Evolutionary conservation across 345 rosid species (phyloP), one percentile per base, ranked within the genome.

Genomic region (Boechera stricta): DNA sequence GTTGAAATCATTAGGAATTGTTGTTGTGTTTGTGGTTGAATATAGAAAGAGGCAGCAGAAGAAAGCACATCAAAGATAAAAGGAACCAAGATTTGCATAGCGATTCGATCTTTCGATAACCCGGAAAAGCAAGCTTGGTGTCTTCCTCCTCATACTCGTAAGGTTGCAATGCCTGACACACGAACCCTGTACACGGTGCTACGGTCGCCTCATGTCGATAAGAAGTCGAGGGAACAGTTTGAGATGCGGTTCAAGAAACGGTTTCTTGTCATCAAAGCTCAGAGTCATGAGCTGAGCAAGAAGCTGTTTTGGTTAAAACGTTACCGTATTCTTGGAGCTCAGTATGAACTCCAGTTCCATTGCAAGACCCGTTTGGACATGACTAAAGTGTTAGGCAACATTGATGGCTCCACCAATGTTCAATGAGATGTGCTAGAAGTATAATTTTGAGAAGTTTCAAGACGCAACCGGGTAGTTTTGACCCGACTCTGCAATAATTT

Each of bases 1-100:
- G 51, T 24, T 75, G 62, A 41, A 54, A 21, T 29, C 29, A 39
- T 56, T 44, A 28, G 11, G 36, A 36, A 35, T 33, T 47, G 29
- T 51, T 13, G 21, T 33, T 67, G 64, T 11, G 13, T 45, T 16
- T 36, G 11, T 39, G 24, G 35, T 3, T 53, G 67, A 64, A 55
- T 13, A 0, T 64, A 91, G 93, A 93, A 62, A 83, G 91, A 58
- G 13, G 72, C 55, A 57, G 61, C 48, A 21, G 62, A 41, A 65
- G 68, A 78, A 39, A 65, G 81, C 55, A 66, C 73, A 65, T 78
- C 81, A 31, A 78, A 72, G 81, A 72, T 78, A 4, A 78, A 66
- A 65, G 77, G 81, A 38, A 78, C 81, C 0, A 71, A 54, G 77
- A 78, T 78, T 3, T 78, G 81, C 63, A 72, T 77, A 9, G 77